Evolutionary conservation across 768 basidiomycete species (phyloP).

Genomic region (Xerocomellus intermedius): DNA sequence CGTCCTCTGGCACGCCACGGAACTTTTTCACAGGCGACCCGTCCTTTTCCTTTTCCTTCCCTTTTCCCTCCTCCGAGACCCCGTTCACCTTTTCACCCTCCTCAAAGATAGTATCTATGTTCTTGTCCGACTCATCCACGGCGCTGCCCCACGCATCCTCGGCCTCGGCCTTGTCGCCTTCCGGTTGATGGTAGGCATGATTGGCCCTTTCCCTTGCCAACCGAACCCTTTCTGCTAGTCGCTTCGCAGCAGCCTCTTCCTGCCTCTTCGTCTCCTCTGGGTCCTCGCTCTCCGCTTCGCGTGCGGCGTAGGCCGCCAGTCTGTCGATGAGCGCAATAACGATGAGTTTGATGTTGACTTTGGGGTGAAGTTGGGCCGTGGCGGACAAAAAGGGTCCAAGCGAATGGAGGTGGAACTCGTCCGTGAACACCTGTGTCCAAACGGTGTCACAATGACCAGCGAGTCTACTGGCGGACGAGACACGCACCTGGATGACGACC

Average conservation of each 20-base stretch:
- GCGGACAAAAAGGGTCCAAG: slow-evolving; percentile 96
- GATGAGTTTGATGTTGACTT: slow-evolving; percentile 98
- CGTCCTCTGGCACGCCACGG: slow-evolving; percentile 92
- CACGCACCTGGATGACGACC: slow-evolving; percentile 90
- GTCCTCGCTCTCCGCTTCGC: slow-evolving; percentile 95
- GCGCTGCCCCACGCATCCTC: slow-evolving; percentile 29
- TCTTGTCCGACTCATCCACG: slow-evolving; percentile 23
- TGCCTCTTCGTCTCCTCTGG: slow-evolving; percentile 92
- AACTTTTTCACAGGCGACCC: slow-evolving; percentile 69
- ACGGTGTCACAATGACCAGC: background rate
- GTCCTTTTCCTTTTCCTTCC: slow-evolving; percentile 65
- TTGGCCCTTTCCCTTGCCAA: slow-evolving; percentile 58
- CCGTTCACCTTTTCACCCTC: slow-evolving; percentile 19
- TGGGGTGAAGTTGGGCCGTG: slow-evolving; percentile 93
- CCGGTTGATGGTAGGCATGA: slow-evolving; percentile 47
- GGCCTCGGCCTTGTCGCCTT: slow-evolving; percentile 13
- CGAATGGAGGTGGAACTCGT: slow-evolving; percentile 96
- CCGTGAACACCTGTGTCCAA: slow-evolving; percentile 82
- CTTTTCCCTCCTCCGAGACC: slow-evolving; percentile 26
- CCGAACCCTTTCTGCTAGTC: slow-evolving; percentile 85
- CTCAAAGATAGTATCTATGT: background rate
- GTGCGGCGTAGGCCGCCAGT: slow-evolving; percentile 91
- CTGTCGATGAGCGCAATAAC: slow-evolving; percentile 98
- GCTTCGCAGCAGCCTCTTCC: slow-evolving; percentile 88
- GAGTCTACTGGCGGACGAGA: background rate